Percentiles rank a stretch among this genome's conserved stretches.
These are phyloP conservation scores for Eucalyptus pumila DNA, from an alignment of 345 rosid genomes.

Conservation along the genomic window DNA sequence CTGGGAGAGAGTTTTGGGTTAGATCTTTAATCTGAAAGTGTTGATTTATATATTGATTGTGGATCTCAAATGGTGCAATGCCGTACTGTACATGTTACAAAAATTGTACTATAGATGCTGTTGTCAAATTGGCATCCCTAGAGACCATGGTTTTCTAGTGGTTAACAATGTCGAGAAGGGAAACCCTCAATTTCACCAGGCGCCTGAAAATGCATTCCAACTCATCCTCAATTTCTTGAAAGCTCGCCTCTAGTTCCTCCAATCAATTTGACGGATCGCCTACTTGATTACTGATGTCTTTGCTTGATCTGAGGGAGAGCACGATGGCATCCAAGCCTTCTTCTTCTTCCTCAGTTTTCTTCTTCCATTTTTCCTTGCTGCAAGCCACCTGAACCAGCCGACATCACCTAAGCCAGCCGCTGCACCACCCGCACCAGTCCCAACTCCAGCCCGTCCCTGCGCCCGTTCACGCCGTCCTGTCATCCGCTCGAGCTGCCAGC, in stretches of 20 bases:
- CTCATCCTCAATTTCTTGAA: not conserved
- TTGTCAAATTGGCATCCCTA: not conserved
- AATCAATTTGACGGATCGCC: not conserved
- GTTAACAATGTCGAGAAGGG: not conserved
- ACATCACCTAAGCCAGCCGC: too few relatives aligned
- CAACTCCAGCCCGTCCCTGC: too few relatives aligned
- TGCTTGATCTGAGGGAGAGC: not conserved
- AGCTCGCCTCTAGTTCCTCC: not conserved
- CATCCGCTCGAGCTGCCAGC: too few relatives aligned
- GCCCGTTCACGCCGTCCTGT: fast-evolving
- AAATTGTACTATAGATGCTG: not conserved
- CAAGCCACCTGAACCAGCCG: too few relatives aligned
- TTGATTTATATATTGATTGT: not conserved
- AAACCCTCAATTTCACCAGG: not conserved
- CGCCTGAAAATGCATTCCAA: constrained; percentile 2
- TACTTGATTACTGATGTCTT: not conserved
- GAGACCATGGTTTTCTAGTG: not conserved
- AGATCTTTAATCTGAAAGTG: not conserved
- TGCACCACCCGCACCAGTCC: too few relatives aligned
- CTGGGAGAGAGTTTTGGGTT: not conserved
- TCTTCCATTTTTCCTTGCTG: too few relatives aligned
- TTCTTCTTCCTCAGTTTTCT: too few relatives aligned
- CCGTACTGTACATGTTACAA: not conserved
- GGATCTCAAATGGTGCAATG: not conserved
- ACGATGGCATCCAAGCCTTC: not conserved